Evolutionary conservation across 768 basidiomycete species (phyloP).

Genomic region (Mycena albidolilacea): DNA sequence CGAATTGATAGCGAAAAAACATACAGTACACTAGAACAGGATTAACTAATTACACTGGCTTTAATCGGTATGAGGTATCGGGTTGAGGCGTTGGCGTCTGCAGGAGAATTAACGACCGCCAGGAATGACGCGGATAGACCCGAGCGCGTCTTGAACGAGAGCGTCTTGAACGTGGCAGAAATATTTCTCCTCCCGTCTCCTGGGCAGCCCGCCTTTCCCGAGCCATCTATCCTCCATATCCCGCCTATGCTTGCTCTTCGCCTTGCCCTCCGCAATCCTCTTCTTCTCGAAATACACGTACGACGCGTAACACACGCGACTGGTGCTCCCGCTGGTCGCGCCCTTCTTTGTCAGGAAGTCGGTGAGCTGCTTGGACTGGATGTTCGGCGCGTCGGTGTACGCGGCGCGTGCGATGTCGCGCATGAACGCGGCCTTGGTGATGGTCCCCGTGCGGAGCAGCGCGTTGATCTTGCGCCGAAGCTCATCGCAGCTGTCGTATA

Average conservation of each 20-base stretch:
- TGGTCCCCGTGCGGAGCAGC: constrained; percentile 29
- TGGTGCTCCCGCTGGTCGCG: constrained; percentile 35
- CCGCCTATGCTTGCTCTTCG: constrained; percentile 34
- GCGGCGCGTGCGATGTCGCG: constrained; percentile 40
- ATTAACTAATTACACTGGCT: no score
- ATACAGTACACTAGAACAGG: no score
- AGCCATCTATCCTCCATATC: constrained; percentile 42
- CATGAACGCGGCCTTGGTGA: constrained; percentile 36
- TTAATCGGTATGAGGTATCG: no score
- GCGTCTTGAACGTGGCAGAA: constrained; percentile 7
- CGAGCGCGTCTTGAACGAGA: constrained; percentile 28
- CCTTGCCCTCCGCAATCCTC: constrained; percentile 33
- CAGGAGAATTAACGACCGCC: neutral
- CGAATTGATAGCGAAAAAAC: no score
- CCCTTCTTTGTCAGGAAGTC: constrained; percentile 38
- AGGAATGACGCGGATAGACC: constrained; percentile 19
- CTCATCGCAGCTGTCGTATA: constrained; percentile 37
- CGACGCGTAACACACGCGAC: constrained; percentile 38
- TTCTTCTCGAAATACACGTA: constrained; percentile 41
- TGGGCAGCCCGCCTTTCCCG: constrained; percentile 39
- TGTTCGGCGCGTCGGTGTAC: constrained; percentile 37
- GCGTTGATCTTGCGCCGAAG: constrained; percentile 37
- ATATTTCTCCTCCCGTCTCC: constrained; percentile 24
- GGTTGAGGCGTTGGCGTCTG: neutral
- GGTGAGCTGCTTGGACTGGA: constrained; percentile 38